These are phyloP conservation scores for Zea luxurians DNA, from an alignment of 176 grass and related monocot species.

Conservation along the genomic window DNA sequence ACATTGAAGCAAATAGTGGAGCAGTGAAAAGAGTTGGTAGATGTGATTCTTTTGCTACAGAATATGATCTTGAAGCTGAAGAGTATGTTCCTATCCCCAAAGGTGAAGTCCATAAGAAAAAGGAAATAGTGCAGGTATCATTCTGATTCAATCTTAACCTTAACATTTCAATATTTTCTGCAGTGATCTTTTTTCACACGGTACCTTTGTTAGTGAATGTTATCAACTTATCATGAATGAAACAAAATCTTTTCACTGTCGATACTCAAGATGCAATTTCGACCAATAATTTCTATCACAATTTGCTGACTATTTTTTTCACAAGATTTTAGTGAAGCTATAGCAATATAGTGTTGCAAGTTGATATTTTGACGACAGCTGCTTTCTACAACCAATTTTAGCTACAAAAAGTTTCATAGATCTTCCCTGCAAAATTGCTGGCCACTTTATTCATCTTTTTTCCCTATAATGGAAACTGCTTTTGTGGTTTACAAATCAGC, in stretches of 20 bases:
- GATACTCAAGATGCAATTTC: not conserved
- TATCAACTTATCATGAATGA: not conserved
- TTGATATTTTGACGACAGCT: too few species aligned
- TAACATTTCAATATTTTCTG: not conserved
- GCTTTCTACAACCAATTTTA: not conserved
- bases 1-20: conserved; percentile 96
- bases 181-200: not conserved
- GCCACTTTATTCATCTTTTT: not conserved
- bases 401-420: not conserved
- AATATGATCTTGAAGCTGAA: conserved; percentile 97
- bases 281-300: not conserved
- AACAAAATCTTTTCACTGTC: not conserved
- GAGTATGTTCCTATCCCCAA: conserved; percentile 99
- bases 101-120: conserved; percentile 99
- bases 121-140: conserved; percentile 91
- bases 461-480: not conserved
- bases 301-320: not conserved
- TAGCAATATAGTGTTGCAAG: not conserved
- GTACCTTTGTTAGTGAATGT: not conserved
- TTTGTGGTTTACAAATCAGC: not conserved
- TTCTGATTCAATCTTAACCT: not conserved
- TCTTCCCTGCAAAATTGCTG: not conserved
- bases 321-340: not conserved
- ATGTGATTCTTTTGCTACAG: conserved; percentile 98
- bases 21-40: conserved; percentile 98